Conservation (phyloP, 495 filamentous ascomycete species). For the Bathelium albidoporum region DNA sequence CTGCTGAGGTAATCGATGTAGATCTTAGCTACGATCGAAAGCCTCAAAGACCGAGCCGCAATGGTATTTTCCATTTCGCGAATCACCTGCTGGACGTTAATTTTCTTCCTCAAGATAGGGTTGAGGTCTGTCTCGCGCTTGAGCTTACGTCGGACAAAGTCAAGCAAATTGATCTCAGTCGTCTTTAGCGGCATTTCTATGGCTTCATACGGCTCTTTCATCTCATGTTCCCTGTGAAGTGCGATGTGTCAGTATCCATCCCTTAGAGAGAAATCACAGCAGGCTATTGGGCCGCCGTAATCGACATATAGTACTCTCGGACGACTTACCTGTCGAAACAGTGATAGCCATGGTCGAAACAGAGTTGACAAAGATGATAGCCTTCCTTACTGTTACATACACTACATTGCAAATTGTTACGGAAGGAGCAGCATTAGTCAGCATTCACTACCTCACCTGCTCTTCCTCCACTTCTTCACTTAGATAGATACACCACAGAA, state of each 20-base stretch:
- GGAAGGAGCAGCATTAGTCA: too few species aligned
- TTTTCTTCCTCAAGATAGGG: background rate
- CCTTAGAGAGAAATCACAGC: background rate
- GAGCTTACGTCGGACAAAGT: constrained; percentile 2
- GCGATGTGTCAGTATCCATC: background rate
- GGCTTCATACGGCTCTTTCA: background rate
- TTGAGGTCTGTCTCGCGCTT: background rate
- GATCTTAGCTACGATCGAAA: constrained; percentile 6
- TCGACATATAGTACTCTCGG: background rate
- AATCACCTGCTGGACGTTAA: background rate
- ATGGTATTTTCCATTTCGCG: constrained; percentile 5
- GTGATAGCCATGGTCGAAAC: background rate
- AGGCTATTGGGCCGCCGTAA: background rate
- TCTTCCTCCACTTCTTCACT: too few species aligned
- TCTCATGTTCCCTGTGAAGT: background rate
- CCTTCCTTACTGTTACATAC: background rate
- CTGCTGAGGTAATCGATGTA: constrained; percentile 7
- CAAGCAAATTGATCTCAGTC: background rate
- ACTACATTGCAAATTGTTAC: too few species aligned
- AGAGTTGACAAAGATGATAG: constrained; percentile 7
- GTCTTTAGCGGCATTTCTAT: background rate
- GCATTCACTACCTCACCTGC: too few species aligned
- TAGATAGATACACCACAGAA: too few species aligned
- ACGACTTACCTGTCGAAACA: constrained; percentile 1
- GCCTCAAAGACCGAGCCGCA: background rate